Evolutionary conservation across 2,329 filamentous ascomycete species (phyloP).

Genomic region (Fusarium algeriense): DNA sequence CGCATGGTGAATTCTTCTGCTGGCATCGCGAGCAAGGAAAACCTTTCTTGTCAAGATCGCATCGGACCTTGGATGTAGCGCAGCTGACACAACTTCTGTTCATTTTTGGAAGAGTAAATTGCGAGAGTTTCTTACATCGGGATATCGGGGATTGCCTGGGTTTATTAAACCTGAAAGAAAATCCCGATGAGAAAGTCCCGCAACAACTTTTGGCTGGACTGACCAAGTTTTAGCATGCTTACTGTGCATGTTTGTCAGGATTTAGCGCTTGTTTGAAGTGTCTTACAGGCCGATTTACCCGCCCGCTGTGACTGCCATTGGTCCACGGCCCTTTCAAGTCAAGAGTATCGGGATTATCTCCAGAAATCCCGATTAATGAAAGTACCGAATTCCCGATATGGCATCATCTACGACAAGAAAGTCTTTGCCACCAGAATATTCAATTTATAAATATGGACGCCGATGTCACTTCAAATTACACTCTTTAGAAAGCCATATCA

Average conservation of each 20-base stretch:
- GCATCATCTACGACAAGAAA: neutral
- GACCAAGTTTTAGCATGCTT: neutral
- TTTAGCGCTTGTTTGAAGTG: neutral
- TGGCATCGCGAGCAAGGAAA: neutral
- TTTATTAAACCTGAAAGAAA: neutral
- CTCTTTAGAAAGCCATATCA: too few species aligned
- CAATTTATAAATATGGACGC: neutral
- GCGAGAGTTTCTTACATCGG: neutral
- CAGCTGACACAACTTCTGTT: conserved; percentile 6
- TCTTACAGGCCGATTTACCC: neutral
- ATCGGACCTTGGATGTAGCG: neutral
- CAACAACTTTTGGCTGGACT: neutral
- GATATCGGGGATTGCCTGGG: neutral
- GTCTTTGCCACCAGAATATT: neutral
- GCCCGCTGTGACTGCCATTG: neutral
- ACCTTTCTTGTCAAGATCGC: neutral
- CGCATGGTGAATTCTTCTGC: neutral
- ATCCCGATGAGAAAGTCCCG: neutral
- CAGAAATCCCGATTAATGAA: neutral
- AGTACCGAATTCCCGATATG: neutral
- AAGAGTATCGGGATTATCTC: neutral
- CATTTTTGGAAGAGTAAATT: neutral
- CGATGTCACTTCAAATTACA: neutral
- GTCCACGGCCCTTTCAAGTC: accelerated
- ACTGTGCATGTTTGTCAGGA: neutral